Base-by-base conservation (phyloP, 306 rosid genomes). In the Prunus mira region DNA sequence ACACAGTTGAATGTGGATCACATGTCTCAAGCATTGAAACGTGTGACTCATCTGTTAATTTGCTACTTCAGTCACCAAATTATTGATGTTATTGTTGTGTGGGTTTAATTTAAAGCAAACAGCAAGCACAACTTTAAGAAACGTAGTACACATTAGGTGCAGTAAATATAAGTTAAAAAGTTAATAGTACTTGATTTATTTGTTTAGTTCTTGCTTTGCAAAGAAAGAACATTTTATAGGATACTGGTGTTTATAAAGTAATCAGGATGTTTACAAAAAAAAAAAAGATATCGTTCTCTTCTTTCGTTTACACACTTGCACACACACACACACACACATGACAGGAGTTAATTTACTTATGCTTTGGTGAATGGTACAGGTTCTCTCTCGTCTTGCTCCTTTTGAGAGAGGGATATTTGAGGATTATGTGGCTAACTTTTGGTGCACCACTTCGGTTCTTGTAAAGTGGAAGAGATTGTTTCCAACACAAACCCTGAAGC, bases 381-480 rank as follows among this genome's bases (percentile, higher is more conserved):
- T 95, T 77, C 87, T 92, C 72, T 79, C 91, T 15, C 96, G 96
- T 27, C 93, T 95, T 71, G 92, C 96, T 74, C 98, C 97, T 47
- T 95, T 95, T 72, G 98, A 95, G 81, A 84, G 98, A 80, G 98
- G 98, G 51, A 75, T 95, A 86, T 92, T 86, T 69, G 98, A 92
- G 88, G 98, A 95, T 76, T 95, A 92, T 41, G 97, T 95, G 69
- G 99, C 97, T 69, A 95, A 88, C 80, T 90, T 95, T 85, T 95
- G 99, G 99, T 95, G 97, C 76, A 82, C 97, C 58, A 88, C 97
- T 58, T 95, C 97, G 12, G 82, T 90, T 80, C 77, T 92, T 74
- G 76, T 95, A 65, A 90, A 95, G 83, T 95, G 99, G 99, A 95
- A 95, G 86, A 92, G 89, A 81, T 81, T 90, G 71, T 88, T 92